Base-by-base conservation (phyloP, 305 asterid species). In the Fraxinus nigra region DNA sequence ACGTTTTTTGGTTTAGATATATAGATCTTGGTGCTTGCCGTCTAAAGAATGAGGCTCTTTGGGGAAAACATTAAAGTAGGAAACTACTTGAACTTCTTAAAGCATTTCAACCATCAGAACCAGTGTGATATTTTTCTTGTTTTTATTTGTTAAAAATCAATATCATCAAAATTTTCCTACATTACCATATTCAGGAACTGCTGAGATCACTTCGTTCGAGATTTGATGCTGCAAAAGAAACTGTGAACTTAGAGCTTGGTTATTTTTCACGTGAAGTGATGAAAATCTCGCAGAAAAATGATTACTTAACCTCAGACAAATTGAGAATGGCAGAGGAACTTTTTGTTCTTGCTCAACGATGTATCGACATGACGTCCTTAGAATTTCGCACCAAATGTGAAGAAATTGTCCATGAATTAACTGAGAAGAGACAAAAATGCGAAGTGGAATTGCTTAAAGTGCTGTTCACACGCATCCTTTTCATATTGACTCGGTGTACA, bases 401-500 rank as follows among this genome's bases (percentile, higher is more conserved):
- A 92, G 86, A 90, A 75, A 88, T 95, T 85, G 99, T 94, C 83
- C 97, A 91, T 51, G 96, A 91, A 82, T 90, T 95, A 88, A 88
- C 97, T 79, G 87, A 86, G 78, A 92, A 88, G 89, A 92, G 99
- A 87, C 94, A 90, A 86, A 86, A 92, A 84, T 95, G 97, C 82
- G 90, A 91, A 87, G 83, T 85, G 78, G 97, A 90, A 84, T 81
- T 90, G 80, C 87, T 94, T 81, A 95, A 92, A 87, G 80, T 93
- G 89, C 85, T 91, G 24, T 86, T 87, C 85, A 92, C 98, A 10
- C 99, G 98, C 85, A 84, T 95, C 89, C 97, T 95, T 82, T 95
- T 92, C 87, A 95, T 95, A 86, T 85, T 95, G 93, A 95, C 98
- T 75, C 93, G 99, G 75, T 95, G 98, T 88, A 92, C 99, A 73